Base-by-base conservation (phyloP, 108 stramenopile genomes). In the Conticribra guillardii region DNA sequence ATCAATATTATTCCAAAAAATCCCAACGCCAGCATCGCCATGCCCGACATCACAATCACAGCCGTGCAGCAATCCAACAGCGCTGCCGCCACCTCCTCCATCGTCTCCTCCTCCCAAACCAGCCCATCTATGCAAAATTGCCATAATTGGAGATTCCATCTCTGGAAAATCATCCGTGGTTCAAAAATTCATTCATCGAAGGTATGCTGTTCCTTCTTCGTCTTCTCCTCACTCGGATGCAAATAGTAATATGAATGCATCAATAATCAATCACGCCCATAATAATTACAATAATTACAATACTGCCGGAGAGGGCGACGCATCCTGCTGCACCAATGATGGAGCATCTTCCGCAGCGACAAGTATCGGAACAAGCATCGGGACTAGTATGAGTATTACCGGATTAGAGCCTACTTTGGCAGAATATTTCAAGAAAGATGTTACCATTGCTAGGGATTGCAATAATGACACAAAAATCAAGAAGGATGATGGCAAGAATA, bases 71-170 rank as follows among this genome's bases (percentile, higher is more conserved):
- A n/a, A n/a, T n/a, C n/a, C n/a, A n/a, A n/a, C n/a, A n/a, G n/a
- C n/a, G n/a, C n/a, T n/a, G n/a, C 49, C 69, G 23, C 69, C 69
- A 15, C 69, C 58, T 26, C 69, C 69, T 44, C 69, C 69, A 34
- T 53, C 59, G 3, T 27, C 31, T 4, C 50, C 58, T 18, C 69
- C 69, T 4, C 69, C 69, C 31, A 59, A 60, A 32, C 69, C 69
- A 15, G 23, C 59, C 24, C 58, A 60, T 22, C 51, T 70, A 3
- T 60, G 60, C 28, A 70, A 70, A 60, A 52, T 70, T 54, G 69
- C 69, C 18, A 58, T 70, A 9, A n/a, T 70, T 0, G 69, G 69
- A 3, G 51, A 70, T 60, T 5, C 59, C 0, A n/a, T 24, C 11
- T 51, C 32, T 29, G 69, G 69, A 28, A 70, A 70, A 53, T 60